Evolutionary conservation across 2,329 filamentous ascomycete genomes (phyloP).

Genomic region (Orbilia javanica): DNA sequence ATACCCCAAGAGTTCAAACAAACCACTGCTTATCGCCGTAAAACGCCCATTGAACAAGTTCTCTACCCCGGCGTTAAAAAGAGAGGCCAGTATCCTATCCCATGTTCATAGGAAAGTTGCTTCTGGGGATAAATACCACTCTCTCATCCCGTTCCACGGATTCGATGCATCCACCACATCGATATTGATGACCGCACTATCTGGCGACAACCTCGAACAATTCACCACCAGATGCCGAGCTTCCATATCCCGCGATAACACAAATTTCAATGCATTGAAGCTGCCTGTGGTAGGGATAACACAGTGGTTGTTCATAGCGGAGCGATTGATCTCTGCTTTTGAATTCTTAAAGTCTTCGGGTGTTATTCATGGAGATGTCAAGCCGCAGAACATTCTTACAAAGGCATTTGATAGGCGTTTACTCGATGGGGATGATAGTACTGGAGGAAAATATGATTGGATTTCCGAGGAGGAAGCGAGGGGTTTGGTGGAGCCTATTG

Average conservation of each 20-base stretch:
- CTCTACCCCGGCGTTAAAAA: slow-evolving; percentile 50
- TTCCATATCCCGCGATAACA: slow-evolving; percentile 1
- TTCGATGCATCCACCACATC: slow-evolving; percentile 57
- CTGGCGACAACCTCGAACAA: slow-evolving; percentile 58
- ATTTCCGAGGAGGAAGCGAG: neutral
- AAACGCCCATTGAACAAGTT: slow-evolving; percentile 58
- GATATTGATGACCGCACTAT: slow-evolving; percentile 59
- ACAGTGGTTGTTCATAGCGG: slow-evolving; percentile 60
- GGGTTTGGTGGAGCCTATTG: slow-evolving; percentile 53
- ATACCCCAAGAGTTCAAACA: neutral
- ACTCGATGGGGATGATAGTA: neutral
- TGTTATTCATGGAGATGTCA: slow-evolving; percentile 62
- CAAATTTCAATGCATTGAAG: slow-evolving; percentile 35
- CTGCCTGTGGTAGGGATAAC: slow-evolving; percentile 59
- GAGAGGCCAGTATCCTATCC: slow-evolving; percentile 60
- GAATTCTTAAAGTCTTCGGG: slow-evolving; percentile 55
- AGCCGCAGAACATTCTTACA: slow-evolving; percentile 61
- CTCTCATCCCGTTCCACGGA: slow-evolving; percentile 59
- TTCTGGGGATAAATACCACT: neutral
- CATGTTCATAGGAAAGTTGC: slow-evolving; percentile 55
- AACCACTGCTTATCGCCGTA: slow-evolving; percentile 55
- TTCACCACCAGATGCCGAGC: slow-evolving; percentile 32
- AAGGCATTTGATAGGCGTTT: slow-evolving; percentile 10
- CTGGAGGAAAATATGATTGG: slow-evolving; percentile 11
- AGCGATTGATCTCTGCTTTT: slow-evolving; percentile 58